Evolutionary conservation across 2,329 filamentous ascomycete genomes (phyloP), one percentile per base, ranked within the genome.

Genomic region (Endoconidiophora laricicola): DNA sequence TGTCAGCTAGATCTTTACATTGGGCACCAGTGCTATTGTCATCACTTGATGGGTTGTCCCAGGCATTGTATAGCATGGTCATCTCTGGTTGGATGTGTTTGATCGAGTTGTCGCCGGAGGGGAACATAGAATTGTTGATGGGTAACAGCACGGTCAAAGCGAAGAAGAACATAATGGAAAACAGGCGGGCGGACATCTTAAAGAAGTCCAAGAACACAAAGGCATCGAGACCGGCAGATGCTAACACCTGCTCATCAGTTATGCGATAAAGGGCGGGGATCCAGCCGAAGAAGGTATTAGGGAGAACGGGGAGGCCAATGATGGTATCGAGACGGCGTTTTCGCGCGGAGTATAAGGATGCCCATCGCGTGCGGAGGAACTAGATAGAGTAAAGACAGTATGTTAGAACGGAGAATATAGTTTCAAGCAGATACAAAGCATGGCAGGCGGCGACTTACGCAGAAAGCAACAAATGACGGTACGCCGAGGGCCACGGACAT

Each of bases 191-290:
- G 10, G 90, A 82, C 78, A 96, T 91, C 62, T 88, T 93, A 72
- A 95, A 96, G 66, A 98, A 98, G 14, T 82, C 77, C 12, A 98
- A 72, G 61, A 98, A 95, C 56, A 95, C 91, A 66, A 86, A 98
- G 46, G 91, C 91, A 68, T 98, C 91, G 46, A 98, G 74, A 0
- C 91, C 91, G 16, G 90, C 90, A 18, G 87, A 90, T 14, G 83
- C 80, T 48, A 98, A 71, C 3, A 98, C 79, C 64, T 96, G 83
- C 60, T 94, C 81, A 57, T 96, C 88, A 1, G 80, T 86, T 54
- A 98, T 84, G 56, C 68, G 77, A 68, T 87, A 91, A 39, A 98
- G 67, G 2, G 80, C 78, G 1, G 87, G 79, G 44, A 98, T 91
- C 91, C 91, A 98, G 59, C 90, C 90, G 57, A 96, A 84, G 60